Percentiles rank a stretch among this genome's conserved stretches.
phyloP scores from a whole-genome alignment of 768 basidiomycete species.

The Amanita rimosa region DNA sequence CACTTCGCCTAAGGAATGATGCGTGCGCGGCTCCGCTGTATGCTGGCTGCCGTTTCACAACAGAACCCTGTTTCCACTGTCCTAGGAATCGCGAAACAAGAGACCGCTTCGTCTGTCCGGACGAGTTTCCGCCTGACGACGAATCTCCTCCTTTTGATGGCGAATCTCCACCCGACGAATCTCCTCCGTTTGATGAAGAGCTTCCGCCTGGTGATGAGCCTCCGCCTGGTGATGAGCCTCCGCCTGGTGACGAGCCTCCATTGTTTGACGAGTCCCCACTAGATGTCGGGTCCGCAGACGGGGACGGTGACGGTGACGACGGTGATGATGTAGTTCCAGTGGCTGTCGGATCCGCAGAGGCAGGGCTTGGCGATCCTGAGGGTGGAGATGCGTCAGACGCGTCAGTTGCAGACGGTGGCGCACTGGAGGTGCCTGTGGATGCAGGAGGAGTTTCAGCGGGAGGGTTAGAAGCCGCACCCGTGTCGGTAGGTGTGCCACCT shows the following conservation, averaged over 20 bases:
- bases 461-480: not conserved
- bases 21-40: constrained; percentile 1
- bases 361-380: too few relatives aligned
- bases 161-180: too few relatives aligned
- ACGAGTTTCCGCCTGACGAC: not conserved
- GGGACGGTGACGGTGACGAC: too few relatives aligned
- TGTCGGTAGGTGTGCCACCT: not conserved
- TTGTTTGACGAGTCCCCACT: too few relatives aligned
- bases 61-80: not conserved
- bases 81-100: not conserved
- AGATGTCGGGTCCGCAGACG: too few relatives aligned
- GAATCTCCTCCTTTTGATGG: too few relatives aligned
- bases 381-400: not conserved
- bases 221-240: not conserved
- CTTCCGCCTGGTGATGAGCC: too few relatives aligned
- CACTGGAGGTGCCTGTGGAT: not conserved
- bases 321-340: too few relatives aligned
- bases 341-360: too few relatives aligned
- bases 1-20: not conserved
- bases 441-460: constrained; percentile 1
- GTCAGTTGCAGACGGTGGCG: not conserved
- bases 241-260: too few relatives aligned
- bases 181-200: not conserved
- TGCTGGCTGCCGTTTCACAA: not conserved
- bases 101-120: not conserved